These are phyloP conservation scores for Mortierella sp. DNA, from an alignment of 371 early-diverging fungal genomes.

Conservation along the genomic window DNA sequence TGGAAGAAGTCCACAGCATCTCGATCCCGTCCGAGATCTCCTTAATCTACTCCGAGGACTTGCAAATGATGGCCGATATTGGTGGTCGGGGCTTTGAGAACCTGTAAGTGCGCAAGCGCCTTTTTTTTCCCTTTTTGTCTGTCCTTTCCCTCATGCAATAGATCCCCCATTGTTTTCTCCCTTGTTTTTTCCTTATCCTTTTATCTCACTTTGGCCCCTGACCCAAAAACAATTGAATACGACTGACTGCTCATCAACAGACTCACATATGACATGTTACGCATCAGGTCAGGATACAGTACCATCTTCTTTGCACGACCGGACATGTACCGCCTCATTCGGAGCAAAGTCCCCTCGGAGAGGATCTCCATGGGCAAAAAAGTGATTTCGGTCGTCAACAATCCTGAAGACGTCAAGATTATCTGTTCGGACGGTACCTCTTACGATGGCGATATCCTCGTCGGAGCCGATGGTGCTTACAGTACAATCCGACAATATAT, in stretches of 20 bases:
- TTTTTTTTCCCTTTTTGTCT: no score
- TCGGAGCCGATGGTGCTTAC: constrained; percentile 14
- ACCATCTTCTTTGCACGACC: not conserved
- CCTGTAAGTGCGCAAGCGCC: no score
- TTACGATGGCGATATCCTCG: constrained; percentile 14
- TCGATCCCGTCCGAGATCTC: not conserved
- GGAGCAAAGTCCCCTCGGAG: not conserved
- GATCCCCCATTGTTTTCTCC: no score
- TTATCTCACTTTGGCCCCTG: not conserved
- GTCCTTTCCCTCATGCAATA: no score
- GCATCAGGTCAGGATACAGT: not conserved
- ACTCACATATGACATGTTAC: no score
- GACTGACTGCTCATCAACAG: no score
- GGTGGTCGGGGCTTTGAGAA: not conserved
- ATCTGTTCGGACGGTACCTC: not conserved
- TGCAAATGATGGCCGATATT: not conserved
- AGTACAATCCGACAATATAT: not conserved
- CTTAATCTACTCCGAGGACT: not conserved
- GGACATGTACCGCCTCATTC: not conserved
- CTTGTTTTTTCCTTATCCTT: not conserved
- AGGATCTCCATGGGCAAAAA: constrained; percentile 15
- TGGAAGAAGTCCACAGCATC: constrained; percentile 4
- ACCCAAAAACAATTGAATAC: no score
- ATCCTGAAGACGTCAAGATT: not conserved
- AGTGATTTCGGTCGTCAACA: constrained; percentile 4